phyloP scores from a whole-genome alignment of 495 filamentous ascomycete genomes.

The Penicillium ochrochloron region DNA sequence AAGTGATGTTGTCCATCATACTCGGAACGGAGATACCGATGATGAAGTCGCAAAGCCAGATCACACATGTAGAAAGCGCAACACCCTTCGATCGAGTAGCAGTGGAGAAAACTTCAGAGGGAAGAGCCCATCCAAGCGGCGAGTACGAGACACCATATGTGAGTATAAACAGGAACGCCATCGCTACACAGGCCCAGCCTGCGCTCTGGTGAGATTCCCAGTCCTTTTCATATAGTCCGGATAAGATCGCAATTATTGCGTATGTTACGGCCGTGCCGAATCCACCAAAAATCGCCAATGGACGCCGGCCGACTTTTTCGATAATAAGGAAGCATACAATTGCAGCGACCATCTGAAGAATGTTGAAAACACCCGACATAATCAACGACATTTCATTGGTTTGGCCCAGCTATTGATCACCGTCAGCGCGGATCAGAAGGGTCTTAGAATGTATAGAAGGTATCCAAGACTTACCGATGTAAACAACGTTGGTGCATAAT shows the following conservation, averaged over 20 bases:
- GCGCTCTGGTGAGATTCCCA: slow-evolving; percentile 62
- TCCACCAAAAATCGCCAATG: slow-evolving; percentile 19
- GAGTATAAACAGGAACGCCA: slow-evolving; percentile 73
- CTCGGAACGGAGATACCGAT: slow-evolving; percentile 60
- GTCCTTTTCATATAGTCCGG: slow-evolving; percentile 59
- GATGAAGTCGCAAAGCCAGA: slow-evolving; percentile 70
- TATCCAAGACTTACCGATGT: slow-evolving; percentile 3
- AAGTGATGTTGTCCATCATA: slow-evolving; percentile 59
- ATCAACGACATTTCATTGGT: slow-evolving; percentile 9
- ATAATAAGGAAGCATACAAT: slow-evolving; percentile 11
- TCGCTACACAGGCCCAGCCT: slow-evolving; percentile 73
- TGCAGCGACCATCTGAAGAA: slow-evolving; percentile 10
- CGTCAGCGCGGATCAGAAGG: not conserved
- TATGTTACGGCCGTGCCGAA: slow-evolving; percentile 64
- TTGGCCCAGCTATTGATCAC: slow-evolving; percentile 2
- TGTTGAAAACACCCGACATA: slow-evolving; percentile 11
- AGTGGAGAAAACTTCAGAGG: slow-evolving; percentile 68
- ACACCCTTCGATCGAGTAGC: slow-evolving; percentile 67
- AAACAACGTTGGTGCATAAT: slow-evolving; percentile 16
- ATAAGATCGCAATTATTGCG: slow-evolving; percentile 69
- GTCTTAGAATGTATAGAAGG: too few species aligned
- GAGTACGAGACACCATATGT: slow-evolving; percentile 70
- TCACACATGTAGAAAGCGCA: slow-evolving; percentile 61
- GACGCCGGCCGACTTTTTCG: slow-evolving; percentile 16
- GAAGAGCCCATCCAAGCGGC: slow-evolving; percentile 68